Evolutionary conservation across 1,139 yeast genomes (phyloP), one percentile per base, ranked within the genome.

Genomic region (Suhomyces panamericanus): DNA sequence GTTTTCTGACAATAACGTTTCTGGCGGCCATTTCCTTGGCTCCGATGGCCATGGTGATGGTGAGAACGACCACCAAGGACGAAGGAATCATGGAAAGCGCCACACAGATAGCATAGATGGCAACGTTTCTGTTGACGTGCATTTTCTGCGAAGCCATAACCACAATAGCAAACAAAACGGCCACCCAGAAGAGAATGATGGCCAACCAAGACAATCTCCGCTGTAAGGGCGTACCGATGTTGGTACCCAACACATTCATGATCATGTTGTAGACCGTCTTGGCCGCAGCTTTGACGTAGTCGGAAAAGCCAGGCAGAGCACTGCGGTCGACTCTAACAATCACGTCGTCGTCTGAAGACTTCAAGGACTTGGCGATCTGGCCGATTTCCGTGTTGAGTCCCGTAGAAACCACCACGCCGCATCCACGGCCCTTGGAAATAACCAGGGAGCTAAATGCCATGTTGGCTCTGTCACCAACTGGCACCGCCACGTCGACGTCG

Each of bases 21-120:
- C 84, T 77, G 39, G 68, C 64, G 34, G 83, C 85, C 95, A 87
- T 87, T 13, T 81, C 85, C 55, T 83, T 85, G 32, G 95, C 87
- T 20, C 95, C 95, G 49, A 85, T 85, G 7, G 95, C 91, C 93
- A 87, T 86, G 4, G 95, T 86, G 50, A 87, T 86, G 13, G 95
- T 86, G 49, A 87, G 75, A 16, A 87, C 95, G 33, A 86, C 95
- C 48, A 86, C 84, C 54, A 87, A 73, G 1, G 91, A 83, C 3
- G 91, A 86, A 2, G 95, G 95, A 57, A 86, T 86, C 93, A 86
- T 85, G 3, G 93, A 82, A 40, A 86, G 71, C 2, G 93, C 93
- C 42, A 84, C 88, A 64, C 90, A 86, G 56, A 87, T 84, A 13
- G 95, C 95, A 59, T 87, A 87, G 44, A 86, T 83, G 17, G 91